Conservation (phyloP, 1,284 basidiomycete genomes). For the Moesziomyces globuligerus region DNA sequence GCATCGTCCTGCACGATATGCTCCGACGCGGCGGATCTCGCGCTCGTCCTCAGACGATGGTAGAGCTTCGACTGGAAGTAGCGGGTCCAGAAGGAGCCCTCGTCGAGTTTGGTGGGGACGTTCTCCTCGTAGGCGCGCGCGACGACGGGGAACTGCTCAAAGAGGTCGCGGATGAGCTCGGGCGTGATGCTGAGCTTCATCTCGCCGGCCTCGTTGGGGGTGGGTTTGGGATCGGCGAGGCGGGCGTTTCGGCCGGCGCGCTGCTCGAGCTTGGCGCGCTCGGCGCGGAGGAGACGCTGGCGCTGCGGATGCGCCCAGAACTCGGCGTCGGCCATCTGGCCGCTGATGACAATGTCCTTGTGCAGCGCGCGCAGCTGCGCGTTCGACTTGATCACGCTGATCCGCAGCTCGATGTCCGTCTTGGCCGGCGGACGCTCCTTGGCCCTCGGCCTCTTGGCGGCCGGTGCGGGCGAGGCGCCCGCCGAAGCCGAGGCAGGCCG, state of each 20-base stretch:
- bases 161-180: conserved; percentile 92
- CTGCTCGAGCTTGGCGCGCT: conserved; percentile 57
- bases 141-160: conserved; percentile 96
- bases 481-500: conserved; percentile 8
- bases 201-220: conserved; percentile 62
- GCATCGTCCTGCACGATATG: conserved; percentile 88
- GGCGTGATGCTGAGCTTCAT: conserved; percentile 91
- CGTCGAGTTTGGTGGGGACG: conserved; percentile 86
- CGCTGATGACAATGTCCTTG: conserved; percentile 60
- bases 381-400: conserved; percentile 58
- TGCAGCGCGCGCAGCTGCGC: conserved; percentile 56
- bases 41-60: conserved; percentile 91
- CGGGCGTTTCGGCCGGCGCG: conserved; percentile 59
- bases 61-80: conserved; percentile 96
- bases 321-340: conserved; percentile 58
- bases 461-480: conserved; percentile 5
- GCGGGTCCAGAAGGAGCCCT: conserved; percentile 92
- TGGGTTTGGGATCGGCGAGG: conserved; percentile 63
- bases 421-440: conserved; percentile 11
- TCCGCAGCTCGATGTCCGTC: conserved; percentile 59
- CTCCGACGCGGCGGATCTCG: conserved; percentile 83
- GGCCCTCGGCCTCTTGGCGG: not conserved
- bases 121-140: conserved; percentile 90
- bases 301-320: conserved; percentile 66
- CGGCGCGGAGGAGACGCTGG: conserved; percentile 56